These are phyloP conservation scores for Quercus agrifolia DNA, from an alignment of 306 rosid species.

Conservation along the genomic window DNA sequence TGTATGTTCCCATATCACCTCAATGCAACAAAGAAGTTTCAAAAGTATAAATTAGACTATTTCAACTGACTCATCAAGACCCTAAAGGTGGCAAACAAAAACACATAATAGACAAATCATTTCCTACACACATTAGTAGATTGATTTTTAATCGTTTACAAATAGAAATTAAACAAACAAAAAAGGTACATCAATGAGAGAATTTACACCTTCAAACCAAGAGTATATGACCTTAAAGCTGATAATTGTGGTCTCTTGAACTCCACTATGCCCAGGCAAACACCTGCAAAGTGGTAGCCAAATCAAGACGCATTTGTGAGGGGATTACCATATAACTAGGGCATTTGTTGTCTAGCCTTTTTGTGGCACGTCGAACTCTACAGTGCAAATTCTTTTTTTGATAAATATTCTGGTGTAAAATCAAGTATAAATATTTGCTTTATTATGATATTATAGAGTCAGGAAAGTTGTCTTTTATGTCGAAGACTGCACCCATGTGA, in stretches of 20 bases:
- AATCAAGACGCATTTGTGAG: constrained; percentile 7
- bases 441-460: too few relatives aligned
- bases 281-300: constrained; percentile 40
- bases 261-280: constrained; percentile 27
- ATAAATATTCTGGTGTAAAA: too few relatives aligned
- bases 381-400: not conserved
- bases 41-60: not conserved
- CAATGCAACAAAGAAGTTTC: not conserved
- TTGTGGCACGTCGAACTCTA: not conserved
- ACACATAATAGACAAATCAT: not conserved
- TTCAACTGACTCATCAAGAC: not conserved
- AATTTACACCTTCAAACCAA: constrained; percentile 54
- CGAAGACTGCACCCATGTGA: not conserved
- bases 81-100: constrained; percentile 1
- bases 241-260: constrained; percentile 41
- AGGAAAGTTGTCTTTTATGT: too few relatives aligned
- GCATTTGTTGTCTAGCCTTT: not conserved
- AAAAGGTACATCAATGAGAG: constrained; percentile 8
- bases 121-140: not conserved
- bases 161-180: not conserved
- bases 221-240: constrained; percentile 43
- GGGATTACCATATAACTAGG: not conserved
- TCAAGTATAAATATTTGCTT: too few relatives aligned
- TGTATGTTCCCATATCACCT: not conserved
- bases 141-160: not conserved